These are phyloP conservation scores for Kurtzmaniella quercitrusa DNA, from an alignment of 1,139 yeast species.

Conservation along the genomic window DNA sequence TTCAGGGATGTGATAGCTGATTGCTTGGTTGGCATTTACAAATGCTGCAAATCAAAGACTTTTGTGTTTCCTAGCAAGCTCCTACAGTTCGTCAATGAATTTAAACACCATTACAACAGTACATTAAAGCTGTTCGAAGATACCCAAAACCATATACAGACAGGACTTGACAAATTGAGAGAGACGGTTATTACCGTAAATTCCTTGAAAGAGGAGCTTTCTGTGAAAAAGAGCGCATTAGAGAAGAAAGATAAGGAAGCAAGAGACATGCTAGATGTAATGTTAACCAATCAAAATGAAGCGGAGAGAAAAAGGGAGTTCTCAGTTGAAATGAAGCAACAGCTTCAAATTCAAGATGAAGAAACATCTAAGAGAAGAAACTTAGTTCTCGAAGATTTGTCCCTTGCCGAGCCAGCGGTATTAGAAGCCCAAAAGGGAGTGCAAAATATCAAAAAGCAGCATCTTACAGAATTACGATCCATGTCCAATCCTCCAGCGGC, in stretches of 20 bases:
- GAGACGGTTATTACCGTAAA: slow-evolving; percentile 77
- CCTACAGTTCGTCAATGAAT: slow-evolving; percentile 47
- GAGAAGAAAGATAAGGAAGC: slow-evolving; percentile 64
- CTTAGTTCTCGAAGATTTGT: slow-evolving; percentile 59
- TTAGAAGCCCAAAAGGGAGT: slow-evolving; percentile 83
- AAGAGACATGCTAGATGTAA: slow-evolving; percentile 60
- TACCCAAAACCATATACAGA: slow-evolving; percentile 65
- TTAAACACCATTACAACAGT: slow-evolving; percentile 36
- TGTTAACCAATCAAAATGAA: slow-evolving; percentile 87
- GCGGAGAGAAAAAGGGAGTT: slow-evolving; percentile 90
- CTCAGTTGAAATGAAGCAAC: slow-evolving; percentile 70
- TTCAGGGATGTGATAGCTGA: slow-evolving; percentile 49
- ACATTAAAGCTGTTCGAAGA: slow-evolving; percentile 54
- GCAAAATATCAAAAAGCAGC: slow-evolving; percentile 87
- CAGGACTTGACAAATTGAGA: slow-evolving; percentile 69
- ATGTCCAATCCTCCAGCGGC: slow-evolving; percentile 91
- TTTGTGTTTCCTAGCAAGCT: slow-evolving; percentile 47
- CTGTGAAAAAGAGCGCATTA: slow-evolving; percentile 50
- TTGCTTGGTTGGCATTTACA: slow-evolving; percentile 46
- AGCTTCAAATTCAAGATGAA: slow-evolving; percentile 63
- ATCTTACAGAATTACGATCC: slow-evolving; percentile 81
- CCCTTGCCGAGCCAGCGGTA: slow-evolving; percentile 79
- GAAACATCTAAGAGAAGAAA: slow-evolving; percentile 54
- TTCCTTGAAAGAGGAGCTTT: slow-evolving; percentile 50
- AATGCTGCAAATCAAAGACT: slow-evolving; percentile 9